phyloP scores from a whole-genome alignment of 345 rosid genomes.

The Moringa oleifera region DNA sequence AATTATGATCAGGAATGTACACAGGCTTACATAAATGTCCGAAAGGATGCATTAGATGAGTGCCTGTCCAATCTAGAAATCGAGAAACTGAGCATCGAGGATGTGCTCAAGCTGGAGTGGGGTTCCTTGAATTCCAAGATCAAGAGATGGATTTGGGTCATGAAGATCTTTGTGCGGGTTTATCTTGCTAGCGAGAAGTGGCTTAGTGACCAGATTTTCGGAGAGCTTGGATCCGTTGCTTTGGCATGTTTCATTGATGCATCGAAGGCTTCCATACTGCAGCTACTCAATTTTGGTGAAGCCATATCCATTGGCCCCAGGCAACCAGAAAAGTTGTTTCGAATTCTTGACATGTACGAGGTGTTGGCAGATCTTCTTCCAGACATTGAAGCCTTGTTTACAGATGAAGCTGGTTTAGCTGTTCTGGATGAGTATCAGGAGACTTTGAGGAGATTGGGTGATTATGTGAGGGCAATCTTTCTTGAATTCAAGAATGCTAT shows the following conservation, averaged over 20 bases:
- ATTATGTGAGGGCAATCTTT: conserved; percentile 56
- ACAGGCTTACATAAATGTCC: conserved; percentile 51
- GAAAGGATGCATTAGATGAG: conserved; percentile 78
- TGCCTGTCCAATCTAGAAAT: conserved; percentile 65
- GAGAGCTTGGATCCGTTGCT: conserved; percentile 36
- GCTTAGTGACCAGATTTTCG: conserved; percentile 60
- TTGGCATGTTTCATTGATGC: conserved; percentile 60
- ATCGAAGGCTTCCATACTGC: conserved; percentile 68
- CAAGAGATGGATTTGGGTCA: conserved; percentile 79
- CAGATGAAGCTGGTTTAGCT: conserved; percentile 40
- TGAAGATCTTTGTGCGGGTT: conserved; percentile 56
- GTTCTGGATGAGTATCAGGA: conserved; percentile 53
- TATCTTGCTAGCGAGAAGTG: conserved; percentile 73
- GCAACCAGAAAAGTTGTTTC: conserved; percentile 63
- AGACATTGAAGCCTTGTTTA: conserved; percentile 50
- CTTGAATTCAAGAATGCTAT: conserved; percentile 69
- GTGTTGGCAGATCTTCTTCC: conserved; percentile 57
- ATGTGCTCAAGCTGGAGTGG: conserved; percentile 86
- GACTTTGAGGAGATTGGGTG: conserved; percentile 57
- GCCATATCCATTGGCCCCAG: conserved; percentile 80
- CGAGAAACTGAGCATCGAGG: conserved; percentile 81
- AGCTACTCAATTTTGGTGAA: conserved; percentile 73
- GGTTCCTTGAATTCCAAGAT: conserved; percentile 59
- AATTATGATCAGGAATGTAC: conserved; percentile 71
- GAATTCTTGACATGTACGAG: conserved; percentile 85